Evolutionary conservation across 495 filamentous ascomycete species (phyloP), one percentile per base, ranked within the genome.

Genomic region (Extremus antarcticus): DNA sequence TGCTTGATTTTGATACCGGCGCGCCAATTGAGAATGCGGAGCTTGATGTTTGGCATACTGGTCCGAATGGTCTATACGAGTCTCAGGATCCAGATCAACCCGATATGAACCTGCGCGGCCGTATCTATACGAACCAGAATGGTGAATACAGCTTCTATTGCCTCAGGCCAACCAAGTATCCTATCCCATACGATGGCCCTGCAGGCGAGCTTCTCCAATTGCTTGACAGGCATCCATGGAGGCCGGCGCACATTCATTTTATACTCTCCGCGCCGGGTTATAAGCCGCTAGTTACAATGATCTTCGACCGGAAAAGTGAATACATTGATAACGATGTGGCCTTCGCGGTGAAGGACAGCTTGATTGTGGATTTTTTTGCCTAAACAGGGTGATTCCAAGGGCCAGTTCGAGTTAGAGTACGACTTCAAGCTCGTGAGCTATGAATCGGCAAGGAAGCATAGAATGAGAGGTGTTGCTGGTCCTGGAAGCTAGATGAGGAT

Each of bases 191-290:
- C 59, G 84, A 88, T 65, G 86, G 84, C 25, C 74, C 78, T 39
- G 77, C 71, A 3, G 73, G 76, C 49, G 70, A 71, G 54, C 58
- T 81, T 19, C 66, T 79, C 41, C 50, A 72, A 43, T 58, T 84
- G 48, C 75, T 88, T 57, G 84, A 87, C 58, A 73, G 83, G 17
- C 82, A 90, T 68, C 85, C 86, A n/a, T 87, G 83, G 74, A 74
- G 88, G 23, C 87, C 88, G 32, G 87, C 84, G 38, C 87, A 91
- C 64, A 89, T 94, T 59, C 87, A 94, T 68, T 84, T 91, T 59
- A 83, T 90, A 70, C 83, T 85, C 59, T 57, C 54, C 2, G 80
- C 77, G 60, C 72, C 58, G 65, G 72, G 70, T 19, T 78, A 79
- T 65, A 79, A 81, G 52, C 67, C 81, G 10, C 68, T 90, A 55